Conservation (phyloP, 1,139 yeast genomes). For the Pichiaceae sp. region DNA sequence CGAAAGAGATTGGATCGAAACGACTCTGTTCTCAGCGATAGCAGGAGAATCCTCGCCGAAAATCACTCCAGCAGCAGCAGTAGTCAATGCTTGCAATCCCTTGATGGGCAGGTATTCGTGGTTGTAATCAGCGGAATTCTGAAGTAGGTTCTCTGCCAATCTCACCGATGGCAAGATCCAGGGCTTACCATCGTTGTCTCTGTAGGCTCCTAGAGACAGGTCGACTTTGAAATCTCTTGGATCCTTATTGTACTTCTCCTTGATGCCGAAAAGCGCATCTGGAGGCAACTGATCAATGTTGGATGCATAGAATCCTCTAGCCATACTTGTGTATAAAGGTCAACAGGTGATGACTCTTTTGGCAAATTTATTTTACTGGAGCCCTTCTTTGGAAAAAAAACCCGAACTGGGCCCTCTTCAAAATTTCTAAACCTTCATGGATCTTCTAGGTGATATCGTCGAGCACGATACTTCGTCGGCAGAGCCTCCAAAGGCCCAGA, state of each 20-base stretch:
- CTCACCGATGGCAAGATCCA: conserved; percentile 87
- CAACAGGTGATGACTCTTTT: no score
- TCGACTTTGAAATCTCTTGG: conserved; percentile 59
- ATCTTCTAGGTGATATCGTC: conserved; percentile 66
- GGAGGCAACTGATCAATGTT: conserved; percentile 57
- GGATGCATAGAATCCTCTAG: conserved; percentile 26
- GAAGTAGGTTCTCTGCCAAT: conserved; percentile 53
- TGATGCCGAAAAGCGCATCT: conserved; percentile 77
- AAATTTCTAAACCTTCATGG: conserved; percentile 36
- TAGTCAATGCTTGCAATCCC: conserved; percentile 64
- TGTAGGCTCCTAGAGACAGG: conserved; percentile 91
- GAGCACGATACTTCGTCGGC: conserved; percentile 39
- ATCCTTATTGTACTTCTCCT: conserved; percentile 65
- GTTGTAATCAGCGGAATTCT: conserved; percentile 56
- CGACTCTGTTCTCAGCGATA: conserved; percentile 43
- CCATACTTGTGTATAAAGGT: background rate
- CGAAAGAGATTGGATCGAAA: conserved; percentile 79
- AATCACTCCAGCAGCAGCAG: conserved; percentile 71
- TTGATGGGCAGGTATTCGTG: conserved; percentile 87
- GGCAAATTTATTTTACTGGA: background rate
- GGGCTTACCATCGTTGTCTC: conserved; percentile 89
- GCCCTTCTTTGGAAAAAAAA: background rate
- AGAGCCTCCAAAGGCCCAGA: conserved; percentile 18
- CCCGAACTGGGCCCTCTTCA: background rate
- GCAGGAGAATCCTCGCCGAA: conserved; percentile 61